A percentile compares a stretch with the other conserved stretches of the same genome.
Evolutionary conservation across 129 eudicot genomes (phyloP).

Genomic region (Solidago caesia): DNA sequence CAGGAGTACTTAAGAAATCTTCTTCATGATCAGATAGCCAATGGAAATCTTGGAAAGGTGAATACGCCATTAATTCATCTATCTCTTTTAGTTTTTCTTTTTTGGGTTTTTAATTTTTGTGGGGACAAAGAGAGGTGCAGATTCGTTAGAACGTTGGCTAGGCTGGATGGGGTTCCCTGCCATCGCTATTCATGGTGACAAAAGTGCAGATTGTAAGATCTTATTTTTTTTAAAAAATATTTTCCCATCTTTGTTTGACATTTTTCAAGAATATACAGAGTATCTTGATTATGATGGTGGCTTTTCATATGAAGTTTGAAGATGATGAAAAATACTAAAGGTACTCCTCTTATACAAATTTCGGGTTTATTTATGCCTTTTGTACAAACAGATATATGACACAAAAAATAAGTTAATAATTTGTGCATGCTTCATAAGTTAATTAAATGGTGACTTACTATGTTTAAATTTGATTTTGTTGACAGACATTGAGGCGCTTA

Average conservation of each 20-base stretch:
- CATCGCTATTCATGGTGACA: constrained; percentile 74
- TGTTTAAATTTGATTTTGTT: constrained; percentile 11
- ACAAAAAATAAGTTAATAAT: too few species aligned
- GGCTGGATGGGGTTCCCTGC: constrained; percentile 54
- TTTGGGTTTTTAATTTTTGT: constrained; percentile 43
- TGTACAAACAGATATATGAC: too few species aligned
- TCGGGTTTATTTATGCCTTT: too few species aligned
- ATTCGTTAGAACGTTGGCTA: constrained; percentile 52
- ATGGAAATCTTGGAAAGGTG: constrained; percentile 53
- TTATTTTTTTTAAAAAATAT: too few species aligned
- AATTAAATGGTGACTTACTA: not conserved
- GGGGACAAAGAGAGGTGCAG: constrained; percentile 73
- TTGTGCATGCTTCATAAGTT: not conserved
- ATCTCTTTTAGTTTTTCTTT: not conserved
- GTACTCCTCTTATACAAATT: too few species aligned
- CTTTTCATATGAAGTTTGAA: too few species aligned
- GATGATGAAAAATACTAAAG: too few species aligned
- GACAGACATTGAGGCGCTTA: constrained; percentile 90
- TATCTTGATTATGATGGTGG: too few species aligned
- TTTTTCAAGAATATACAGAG: too few species aligned
- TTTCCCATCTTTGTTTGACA: too few species aligned
- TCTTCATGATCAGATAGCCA: constrained; percentile 45
- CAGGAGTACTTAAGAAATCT: constrained; percentile 39
- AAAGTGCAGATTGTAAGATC: too few species aligned
- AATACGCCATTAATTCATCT: not conserved